phyloP scores from a whole-genome alignment of 805 yeast genomes.

The Zygosaccharomyces bisporus region DNA sequence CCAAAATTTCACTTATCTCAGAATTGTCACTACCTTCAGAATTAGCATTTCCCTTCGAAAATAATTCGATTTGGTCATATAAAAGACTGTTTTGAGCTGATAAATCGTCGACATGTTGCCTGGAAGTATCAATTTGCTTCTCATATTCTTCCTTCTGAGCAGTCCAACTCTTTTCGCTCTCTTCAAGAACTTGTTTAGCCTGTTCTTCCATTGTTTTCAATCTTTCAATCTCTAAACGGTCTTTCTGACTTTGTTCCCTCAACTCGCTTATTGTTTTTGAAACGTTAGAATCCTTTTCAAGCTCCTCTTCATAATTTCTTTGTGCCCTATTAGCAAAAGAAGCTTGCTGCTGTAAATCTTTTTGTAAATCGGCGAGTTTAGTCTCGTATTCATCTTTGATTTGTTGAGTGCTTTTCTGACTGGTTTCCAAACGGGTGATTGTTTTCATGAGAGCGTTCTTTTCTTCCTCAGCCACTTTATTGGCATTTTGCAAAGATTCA shows the following conservation, averaged over 20 bases:
- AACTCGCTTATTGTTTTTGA: constrained; percentile 41
- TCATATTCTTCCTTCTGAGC: constrained; percentile 42
- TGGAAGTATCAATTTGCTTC: constrained; percentile 45
- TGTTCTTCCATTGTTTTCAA: constrained; percentile 31
- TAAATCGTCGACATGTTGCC: constrained; percentile 50
- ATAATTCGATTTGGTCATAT: constrained; percentile 59
- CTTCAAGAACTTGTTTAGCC: constrained; percentile 34
- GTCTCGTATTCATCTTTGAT: constrained; percentile 30
- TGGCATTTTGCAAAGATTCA: constrained; percentile 32
- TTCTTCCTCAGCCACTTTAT: constrained; percentile 27
- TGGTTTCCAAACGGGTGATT: constrained; percentile 30
- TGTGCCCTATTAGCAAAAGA: constrained; percentile 48
- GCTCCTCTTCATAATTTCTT: constrained; percentile 51
- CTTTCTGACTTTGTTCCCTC: constrained; percentile 37
- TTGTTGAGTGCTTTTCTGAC: constrained; percentile 23
- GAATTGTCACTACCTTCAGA: constrained; percentile 6
- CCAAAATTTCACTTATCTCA: constrained; percentile 51
- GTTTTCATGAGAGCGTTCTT: constrained; percentile 27
- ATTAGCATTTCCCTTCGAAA: constrained; percentile 22
- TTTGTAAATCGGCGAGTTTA: constrained; percentile 32
- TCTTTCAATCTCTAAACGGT: constrained; percentile 29
- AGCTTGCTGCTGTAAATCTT: constrained; percentile 44
- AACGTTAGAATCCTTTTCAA: constrained; percentile 52
- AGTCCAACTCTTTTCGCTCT: constrained; percentile 45
- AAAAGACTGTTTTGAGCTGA: constrained; percentile 65